Conservation (phyloP, 176 grass and related monocot genomes). For the Leersia perrieri region DNA sequence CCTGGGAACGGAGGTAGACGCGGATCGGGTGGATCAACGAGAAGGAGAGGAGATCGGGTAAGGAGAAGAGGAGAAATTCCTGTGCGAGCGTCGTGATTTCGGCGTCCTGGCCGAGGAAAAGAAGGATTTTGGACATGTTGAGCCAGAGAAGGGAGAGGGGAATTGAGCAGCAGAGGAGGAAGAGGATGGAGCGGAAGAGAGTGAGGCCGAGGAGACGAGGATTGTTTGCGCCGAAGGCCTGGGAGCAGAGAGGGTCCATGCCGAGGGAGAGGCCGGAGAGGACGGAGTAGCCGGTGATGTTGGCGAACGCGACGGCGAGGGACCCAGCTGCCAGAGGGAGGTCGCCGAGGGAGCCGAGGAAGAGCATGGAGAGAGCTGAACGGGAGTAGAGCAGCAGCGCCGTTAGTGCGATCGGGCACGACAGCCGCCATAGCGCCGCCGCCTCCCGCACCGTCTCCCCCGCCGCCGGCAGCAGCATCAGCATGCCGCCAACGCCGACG, state of each 20-base stretch:
- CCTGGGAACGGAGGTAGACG: conserved; percentile 92
- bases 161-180: conserved; percentile 88
- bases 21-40: conserved; percentile 91
- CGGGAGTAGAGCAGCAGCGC: conserved; percentile 89
- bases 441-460: conserved; percentile 50
- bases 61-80: conserved; percentile 70
- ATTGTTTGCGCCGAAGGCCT: conserved; percentile 82
- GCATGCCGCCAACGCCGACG: neutral
- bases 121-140: conserved; percentile 72
- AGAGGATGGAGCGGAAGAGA: conserved; percentile 76
- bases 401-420: conserved; percentile 75
- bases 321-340: conserved; percentile 84
- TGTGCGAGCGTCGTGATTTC: conserved; percentile 78
- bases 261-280: conserved; percentile 85
- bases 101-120: conserved; percentile 71
- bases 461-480: neutral
- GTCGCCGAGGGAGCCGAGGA: conserved; percentile 86
- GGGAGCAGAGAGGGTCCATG: conserved; percentile 96
- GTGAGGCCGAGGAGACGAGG: conserved; percentile 68
- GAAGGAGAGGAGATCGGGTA: conserved; percentile 86
- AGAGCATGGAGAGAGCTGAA: conserved; percentile 76
- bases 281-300: conserved; percentile 95
- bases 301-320: conserved; percentile 82
- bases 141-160: conserved; percentile 75
- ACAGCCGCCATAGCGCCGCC: conserved; percentile 58